A percentile compares a stretch with the other conserved stretches of the same genome.
phyloP scores from a whole-genome alignment of 1,284 basidiomycete genomes.

The Microbotryum saponariae region DNA sequence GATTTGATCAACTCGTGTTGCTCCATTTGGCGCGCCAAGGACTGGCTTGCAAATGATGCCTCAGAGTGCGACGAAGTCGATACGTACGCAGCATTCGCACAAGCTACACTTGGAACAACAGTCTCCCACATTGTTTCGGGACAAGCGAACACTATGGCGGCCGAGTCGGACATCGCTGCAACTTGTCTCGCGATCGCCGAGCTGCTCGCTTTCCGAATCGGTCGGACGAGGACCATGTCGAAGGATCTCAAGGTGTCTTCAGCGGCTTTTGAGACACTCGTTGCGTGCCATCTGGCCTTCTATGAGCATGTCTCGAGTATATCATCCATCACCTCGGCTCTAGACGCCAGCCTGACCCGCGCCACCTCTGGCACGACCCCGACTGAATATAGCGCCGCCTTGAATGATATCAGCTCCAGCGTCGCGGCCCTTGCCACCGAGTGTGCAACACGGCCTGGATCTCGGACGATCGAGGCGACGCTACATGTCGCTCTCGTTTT shows the following conservation, averaged over 20 bases:
- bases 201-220: slow-evolving; percentile 3
- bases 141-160: too few species aligned
- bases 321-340: neutral
- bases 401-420: neutral
- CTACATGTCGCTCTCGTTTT: slow-evolving; percentile 9
- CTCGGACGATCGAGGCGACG: neutral
- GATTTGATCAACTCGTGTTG: slow-evolving; percentile 11
- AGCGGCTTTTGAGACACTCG: slow-evolving; percentile 13
- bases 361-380: neutral
- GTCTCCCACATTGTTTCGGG: neutral
- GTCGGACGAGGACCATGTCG: slow-evolving; percentile 4
- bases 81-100: slow-evolving; percentile 8
- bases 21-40: slow-evolving; percentile 3
- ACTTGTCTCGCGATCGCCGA: slow-evolving; percentile 9
- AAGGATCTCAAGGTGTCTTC: slow-evolving; percentile 2
- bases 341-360: slow-evolving; percentile 7
- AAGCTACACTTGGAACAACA: neutral
- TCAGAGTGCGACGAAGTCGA: slow-evolving; percentile 8
- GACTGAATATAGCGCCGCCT: slow-evolving; percentile 12
- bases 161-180: neutral
- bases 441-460: neutral
- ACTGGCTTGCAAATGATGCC: slow-evolving; percentile 4
- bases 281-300: slow-evolving; percentile 19
- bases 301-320: neutral
- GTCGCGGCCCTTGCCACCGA: neutral